phyloP scores from a whole-genome alignment of 305 asterid genomes.

The Coffea humblotiana region DNA sequence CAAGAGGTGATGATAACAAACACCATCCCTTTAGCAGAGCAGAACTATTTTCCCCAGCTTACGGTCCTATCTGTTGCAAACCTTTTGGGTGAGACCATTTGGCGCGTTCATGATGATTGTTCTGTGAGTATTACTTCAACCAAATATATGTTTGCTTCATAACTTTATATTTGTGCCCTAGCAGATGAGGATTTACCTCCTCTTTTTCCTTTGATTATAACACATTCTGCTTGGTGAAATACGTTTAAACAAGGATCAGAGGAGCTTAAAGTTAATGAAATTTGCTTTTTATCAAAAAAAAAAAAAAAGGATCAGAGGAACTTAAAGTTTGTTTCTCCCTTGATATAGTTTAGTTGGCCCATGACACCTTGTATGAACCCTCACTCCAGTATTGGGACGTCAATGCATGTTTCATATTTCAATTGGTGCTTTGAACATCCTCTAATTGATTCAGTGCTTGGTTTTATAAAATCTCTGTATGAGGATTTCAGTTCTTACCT shows the following conservation, averaged over 20 bases:
- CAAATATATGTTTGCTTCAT: background rate
- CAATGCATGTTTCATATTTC: background rate
- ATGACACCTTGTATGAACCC: background rate
- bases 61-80: slow-evolving; percentile 88
- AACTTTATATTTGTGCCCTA: background rate
- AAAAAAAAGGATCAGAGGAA: background rate
- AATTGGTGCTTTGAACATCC: background rate
- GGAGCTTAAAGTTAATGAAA: background rate
- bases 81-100: slow-evolving; percentile 87
- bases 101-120: slow-evolving; percentile 93
- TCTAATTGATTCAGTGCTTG: slow-evolving; percentile 2
- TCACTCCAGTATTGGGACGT: background rate
- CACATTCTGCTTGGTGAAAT: background rate
- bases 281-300: too few species aligned
- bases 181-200: background rate
- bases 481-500: background rate
- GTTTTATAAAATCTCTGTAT: background rate
- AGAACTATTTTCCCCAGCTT: slow-evolving; percentile 91
- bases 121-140: slow-evolving; percentile 52
- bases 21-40: slow-evolving; percentile 86
- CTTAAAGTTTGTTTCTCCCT: background rate
- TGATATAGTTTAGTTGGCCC: background rate
- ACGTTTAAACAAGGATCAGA: background rate
- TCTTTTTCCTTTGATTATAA: background rate
- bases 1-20: slow-evolving; percentile 95